Conservation (phyloP, 345 rosid species). For the Kandelia obovata region DNA sequence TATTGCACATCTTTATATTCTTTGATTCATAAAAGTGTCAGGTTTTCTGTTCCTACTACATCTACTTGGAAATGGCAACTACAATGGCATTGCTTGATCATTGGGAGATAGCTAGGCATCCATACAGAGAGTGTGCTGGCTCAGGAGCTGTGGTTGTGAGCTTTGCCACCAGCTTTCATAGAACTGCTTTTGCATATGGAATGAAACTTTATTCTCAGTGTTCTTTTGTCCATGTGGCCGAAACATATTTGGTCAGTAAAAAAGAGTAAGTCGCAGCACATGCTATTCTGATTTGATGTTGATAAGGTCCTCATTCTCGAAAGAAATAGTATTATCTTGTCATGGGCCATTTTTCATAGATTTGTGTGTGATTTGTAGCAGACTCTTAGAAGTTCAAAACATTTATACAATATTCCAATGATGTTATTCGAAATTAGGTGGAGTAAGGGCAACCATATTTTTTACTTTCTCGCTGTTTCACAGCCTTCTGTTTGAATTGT, state of each 20-base stretch:
- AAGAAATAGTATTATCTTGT: no score
- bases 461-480: neutral
- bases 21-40: no score
- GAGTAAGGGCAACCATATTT: no score
- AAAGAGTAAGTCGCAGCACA: conserved; percentile 31
- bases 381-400: no score
- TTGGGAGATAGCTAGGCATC: conserved; percentile 19
- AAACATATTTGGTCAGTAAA: conserved; percentile 30
- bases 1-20: no score
- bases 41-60: no score
- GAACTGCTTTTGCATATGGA: conserved; percentile 31
- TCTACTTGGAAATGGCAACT: conserved; percentile 38
- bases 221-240: conserved; percentile 28
- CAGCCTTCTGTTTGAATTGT: conserved; percentile 21
- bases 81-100: conserved; percentile 24
- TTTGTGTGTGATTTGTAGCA: no score
- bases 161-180: conserved; percentile 21
- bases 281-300: neutral
- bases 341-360: no score
- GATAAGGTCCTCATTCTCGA: neutral
- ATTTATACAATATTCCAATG: no score
- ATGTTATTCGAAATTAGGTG: no score
- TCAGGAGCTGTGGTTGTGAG: conserved; percentile 25
- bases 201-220: conserved; percentile 32
- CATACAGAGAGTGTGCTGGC: conserved; percentile 25